Conservation (phyloP, 345 rosid species). For the Psidium guajava region DNA sequence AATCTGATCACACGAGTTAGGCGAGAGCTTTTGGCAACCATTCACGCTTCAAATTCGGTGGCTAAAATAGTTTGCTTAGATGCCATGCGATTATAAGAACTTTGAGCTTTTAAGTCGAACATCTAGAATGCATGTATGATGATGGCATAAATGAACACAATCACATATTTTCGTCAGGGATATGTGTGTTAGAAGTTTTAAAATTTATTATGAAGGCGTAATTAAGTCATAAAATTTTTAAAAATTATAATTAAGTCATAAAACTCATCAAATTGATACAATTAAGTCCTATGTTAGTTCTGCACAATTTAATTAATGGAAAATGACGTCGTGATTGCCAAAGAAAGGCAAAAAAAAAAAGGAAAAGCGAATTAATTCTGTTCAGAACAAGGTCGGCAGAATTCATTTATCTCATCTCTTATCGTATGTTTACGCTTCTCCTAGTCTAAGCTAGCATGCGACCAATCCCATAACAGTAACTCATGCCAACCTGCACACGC, state of each 20-base stretch:
- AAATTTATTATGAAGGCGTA: no score
- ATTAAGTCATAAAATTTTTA: no score
- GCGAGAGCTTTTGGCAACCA: not conserved
- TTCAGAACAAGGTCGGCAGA: not conserved
- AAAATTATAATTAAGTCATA: no score
- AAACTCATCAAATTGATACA: no score
- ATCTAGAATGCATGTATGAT: not conserved
- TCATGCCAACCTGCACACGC: not conserved
- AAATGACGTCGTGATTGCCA: not conserved
- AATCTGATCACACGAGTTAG: no score
- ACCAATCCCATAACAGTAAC: not conserved
- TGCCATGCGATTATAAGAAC: not conserved
- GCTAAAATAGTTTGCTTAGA: no score
- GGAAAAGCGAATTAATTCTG: not conserved
- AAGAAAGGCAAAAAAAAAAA: not conserved
- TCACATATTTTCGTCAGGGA: not conserved
- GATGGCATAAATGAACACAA: no score
- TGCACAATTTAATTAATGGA: not conserved
- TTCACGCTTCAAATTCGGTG: not conserved
- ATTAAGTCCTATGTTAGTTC: no score
- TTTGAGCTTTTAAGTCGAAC: not conserved
- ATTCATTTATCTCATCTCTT: not conserved
- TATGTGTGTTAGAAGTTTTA: no score
- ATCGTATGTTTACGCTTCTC: not conserved
- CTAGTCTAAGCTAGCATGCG: not conserved